Conservation (phyloP, 2,329 filamentous ascomycete species). For the Teratosphaeria destructans region DNA sequence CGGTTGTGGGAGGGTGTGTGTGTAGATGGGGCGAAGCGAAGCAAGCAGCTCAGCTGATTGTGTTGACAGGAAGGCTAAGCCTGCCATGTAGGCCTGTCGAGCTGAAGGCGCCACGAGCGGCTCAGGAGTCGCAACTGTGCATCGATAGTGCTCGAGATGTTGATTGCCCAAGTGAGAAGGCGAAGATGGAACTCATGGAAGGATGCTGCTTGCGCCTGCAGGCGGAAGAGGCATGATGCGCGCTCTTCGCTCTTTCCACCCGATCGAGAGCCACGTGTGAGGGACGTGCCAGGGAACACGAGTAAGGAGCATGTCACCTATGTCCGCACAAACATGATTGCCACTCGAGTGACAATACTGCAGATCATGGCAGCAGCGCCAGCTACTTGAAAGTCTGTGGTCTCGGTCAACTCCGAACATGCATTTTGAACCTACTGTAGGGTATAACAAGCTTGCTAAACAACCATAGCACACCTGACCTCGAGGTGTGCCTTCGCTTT, state of each 20-base stretch:
- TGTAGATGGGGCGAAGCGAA: not conserved
- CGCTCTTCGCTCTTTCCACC: not conserved
- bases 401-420: not conserved
- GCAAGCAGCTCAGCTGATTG: constrained; percentile 1
- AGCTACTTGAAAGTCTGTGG: not conserved
- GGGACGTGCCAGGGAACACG: not conserved
- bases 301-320: not conserved
- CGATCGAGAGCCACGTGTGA: not conserved
- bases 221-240: not conserved
- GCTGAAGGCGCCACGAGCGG: not conserved
- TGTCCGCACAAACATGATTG: not conserved
- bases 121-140: not conserved
- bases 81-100: constrained; percentile 1
- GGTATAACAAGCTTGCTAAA: constrained; percentile 1
- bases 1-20: constrained; percentile 1
- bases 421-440: constrained; percentile 1
- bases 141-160: not conserved
- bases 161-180: not conserved
- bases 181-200: not conserved
- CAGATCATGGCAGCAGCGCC: not conserved
- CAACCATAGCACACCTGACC: not conserved
- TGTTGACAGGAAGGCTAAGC: constrained; percentile 2
- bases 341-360: not conserved
- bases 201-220: not conserved
- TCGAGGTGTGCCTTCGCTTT: not conserved